Evolutionary conservation across 306 rosid genomes (phyloP).

Genomic region (Begonia fuchsioides): DNA sequence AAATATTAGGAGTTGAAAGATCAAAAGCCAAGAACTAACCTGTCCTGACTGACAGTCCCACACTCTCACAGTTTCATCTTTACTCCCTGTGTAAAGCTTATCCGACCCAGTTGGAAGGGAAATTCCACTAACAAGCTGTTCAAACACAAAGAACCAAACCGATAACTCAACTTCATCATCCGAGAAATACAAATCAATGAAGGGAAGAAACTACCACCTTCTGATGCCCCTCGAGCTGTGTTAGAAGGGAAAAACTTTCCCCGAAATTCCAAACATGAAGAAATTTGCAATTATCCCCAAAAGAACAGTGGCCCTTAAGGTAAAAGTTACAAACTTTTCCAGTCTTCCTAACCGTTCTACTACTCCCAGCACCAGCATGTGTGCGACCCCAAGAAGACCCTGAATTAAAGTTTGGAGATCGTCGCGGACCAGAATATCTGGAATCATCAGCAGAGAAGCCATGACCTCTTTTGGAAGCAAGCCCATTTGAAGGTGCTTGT

Average conservation of each 20-base stretch:
- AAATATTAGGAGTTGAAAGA: background rate
- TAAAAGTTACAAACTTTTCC: conserved; percentile 65
- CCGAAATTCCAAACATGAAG: conserved; percentile 82
- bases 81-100: conserved; percentile 87
- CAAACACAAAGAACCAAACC: background rate
- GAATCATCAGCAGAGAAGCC: conserved; percentile 35
- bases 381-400: conserved; percentile 47
- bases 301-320: conserved; percentile 62
- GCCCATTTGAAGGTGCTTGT: conserved; percentile 22
- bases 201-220: conserved; percentile 27
- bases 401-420: conserved; percentile 33
- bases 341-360: conserved; percentile 38
- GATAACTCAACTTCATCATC: background rate
- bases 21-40: conserved; percentile 29
- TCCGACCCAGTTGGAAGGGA: conserved; percentile 84
- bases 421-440: conserved; percentile 29
- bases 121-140: conserved; percentile 75
- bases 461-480: conserved; percentile 48
- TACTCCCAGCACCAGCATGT: conserved; percentile 27
- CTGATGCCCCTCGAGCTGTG: conserved; percentile 85
- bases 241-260: conserved; percentile 57
- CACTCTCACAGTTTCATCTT: conserved; percentile 68
- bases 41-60: conserved; percentile 97
- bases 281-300: conserved; percentile 63
- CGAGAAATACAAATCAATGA: background rate